These are phyloP conservation scores for Lactarius hatsudake DNA, from an alignment of 768 basidiomycete genomes.

Conservation along the genomic window DNA sequence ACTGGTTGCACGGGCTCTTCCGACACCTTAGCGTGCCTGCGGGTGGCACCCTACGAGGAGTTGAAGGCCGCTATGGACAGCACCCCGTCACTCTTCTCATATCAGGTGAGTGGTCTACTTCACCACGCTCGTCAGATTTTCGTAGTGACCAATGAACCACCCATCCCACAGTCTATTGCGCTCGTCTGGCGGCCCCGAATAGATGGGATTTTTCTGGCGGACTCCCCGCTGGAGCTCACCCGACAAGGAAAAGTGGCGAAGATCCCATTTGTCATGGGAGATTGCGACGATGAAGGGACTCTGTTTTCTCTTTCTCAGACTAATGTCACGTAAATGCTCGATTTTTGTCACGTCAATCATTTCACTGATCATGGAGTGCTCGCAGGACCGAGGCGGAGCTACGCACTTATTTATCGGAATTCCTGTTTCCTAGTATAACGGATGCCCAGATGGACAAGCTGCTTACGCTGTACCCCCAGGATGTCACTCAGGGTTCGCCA, in stretches of 20 bases:
- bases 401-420: conserved; percentile 13
- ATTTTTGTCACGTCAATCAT: neutral
- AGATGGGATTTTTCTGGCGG: conserved; percentile 41
- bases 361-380: neutral
- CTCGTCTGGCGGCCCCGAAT: conserved; percentile 40
- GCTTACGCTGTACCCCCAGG: conserved; percentile 19
- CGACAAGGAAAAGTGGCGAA: conserved; percentile 36
- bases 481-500: conserved; percentile 31
- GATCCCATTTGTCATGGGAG: conserved; percentile 31
- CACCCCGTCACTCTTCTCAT: conserved; percentile 33
- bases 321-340: conserved; percentile 31
- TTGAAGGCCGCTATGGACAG: conserved; percentile 36
- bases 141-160: neutral
- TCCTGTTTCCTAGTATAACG: conserved; percentile 8
- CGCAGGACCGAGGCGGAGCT: conserved; percentile 26
- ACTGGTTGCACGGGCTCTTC: conserved; percentile 37
- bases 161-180: conserved; percentile 27
- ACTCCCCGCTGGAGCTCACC: conserved; percentile 34
- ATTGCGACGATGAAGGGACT: conserved; percentile 33
- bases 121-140: neutral
- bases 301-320: conserved; percentile 24
- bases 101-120: conserved; percentile 29
- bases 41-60: conserved; percentile 34
- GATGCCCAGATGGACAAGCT: conserved; percentile 19
- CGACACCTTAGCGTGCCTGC: conserved; percentile 45